These are phyloP conservation scores for Agaricus subrufescens DNA, from an alignment of 768 basidiomycete genomes.

Conservation along the genomic window DNA sequence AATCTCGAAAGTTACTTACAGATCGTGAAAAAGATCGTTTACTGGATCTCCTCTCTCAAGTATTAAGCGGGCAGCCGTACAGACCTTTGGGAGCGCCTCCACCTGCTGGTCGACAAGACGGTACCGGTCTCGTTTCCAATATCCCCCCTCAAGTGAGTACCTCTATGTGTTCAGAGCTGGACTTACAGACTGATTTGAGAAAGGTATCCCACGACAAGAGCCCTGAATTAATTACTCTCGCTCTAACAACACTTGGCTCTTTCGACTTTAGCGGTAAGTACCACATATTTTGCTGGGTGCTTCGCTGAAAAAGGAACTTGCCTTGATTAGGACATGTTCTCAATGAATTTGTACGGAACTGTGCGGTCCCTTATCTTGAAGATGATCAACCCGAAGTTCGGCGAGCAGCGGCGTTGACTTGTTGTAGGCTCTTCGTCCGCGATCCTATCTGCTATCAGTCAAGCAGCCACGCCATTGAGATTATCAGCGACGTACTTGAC, in stretches of 20 bases:
- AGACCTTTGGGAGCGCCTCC: slow-evolving; percentile 84
- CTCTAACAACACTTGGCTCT: slow-evolving; percentile 78
- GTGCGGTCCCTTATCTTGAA: slow-evolving; percentile 90
- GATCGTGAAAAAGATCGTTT: slow-evolving; percentile 64
- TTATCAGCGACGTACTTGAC: slow-evolving; percentile 97
- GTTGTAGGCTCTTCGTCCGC: slow-evolving; percentile 85
- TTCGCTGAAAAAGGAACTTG: background rate
- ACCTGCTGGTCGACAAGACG: slow-evolving; percentile 50
- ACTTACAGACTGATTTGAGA: slow-evolving; percentile 6
- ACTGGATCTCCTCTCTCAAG: slow-evolving; percentile 76
- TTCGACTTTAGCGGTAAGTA: slow-evolving; percentile 89
- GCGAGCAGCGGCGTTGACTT: slow-evolving; percentile 85
- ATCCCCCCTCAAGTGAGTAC: slow-evolving; percentile 40
- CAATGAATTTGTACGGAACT: slow-evolving; percentile 92
- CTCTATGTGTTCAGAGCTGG: background rate
- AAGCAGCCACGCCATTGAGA: slow-evolving; percentile 92
- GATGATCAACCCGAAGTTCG: slow-evolving; percentile 87
- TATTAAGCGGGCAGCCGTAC: slow-evolving; percentile 81
- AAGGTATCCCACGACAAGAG: slow-evolving; percentile 53
- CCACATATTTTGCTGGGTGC: background rate
- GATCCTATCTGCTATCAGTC: slow-evolving; percentile 97
- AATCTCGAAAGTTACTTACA: background rate
- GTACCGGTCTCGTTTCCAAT: slow-evolving; percentile 44
- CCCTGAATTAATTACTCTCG: slow-evolving; percentile 71
- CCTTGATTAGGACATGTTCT: slow-evolving; percentile 70